Base-by-base conservation (phyloP, 768 basidiomycete species). In the Suillus decipiens region DNA sequence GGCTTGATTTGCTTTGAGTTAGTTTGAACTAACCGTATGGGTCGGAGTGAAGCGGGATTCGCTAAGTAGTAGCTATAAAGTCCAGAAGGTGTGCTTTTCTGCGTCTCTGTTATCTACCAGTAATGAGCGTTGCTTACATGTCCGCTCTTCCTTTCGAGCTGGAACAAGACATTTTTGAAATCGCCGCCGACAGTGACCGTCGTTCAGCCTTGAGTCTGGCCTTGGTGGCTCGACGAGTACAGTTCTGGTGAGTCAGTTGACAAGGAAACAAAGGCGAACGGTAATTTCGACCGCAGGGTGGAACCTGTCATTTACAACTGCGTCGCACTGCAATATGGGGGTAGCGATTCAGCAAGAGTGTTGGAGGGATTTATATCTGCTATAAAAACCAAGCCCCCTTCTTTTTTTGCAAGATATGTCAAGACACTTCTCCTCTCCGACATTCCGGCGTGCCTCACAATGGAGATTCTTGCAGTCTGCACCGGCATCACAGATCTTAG, bases 141-240 rank as follows among this genome's bases (percentile, higher is more conserved):
- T 37, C 36, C 15, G 37, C 55, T 39, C 55, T 56, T 39, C 55
- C 55, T 9, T 37, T 56, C 55, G 55, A 56, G 36, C 34, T 55
- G 34, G 53, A 55, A n/a, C 53, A 36, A 36, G n/a, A 36, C 7
- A 55, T 55, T 36, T 54, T 54, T 36, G n/a, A 56, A 56, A 37
- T 15, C 15, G 36, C 36, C 10, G 55, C 55, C 36, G 39, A 24
- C 15, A 24, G 37, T 28, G 55, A 39, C 22, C 55, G 55, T 28
- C 8, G 15, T 17, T 56, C 37, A n/a, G 55, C 37, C 15, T 39
- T 39, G 55, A 56, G 37, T 39, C 36, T 56, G 55, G 24, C 37
- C 37, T 39, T 39, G 17, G 37, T 56, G 9, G 55, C 55, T 24
- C 37, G 24, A 17, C 55, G 55, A 39, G 55, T 56, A 28, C 55